A percentile compares a stretch with the other conserved stretches of the same genome.
Evolutionary conservation across 805 yeast genomes (phyloP).

Genomic region (Metschnikowia dekortorum): DNA sequence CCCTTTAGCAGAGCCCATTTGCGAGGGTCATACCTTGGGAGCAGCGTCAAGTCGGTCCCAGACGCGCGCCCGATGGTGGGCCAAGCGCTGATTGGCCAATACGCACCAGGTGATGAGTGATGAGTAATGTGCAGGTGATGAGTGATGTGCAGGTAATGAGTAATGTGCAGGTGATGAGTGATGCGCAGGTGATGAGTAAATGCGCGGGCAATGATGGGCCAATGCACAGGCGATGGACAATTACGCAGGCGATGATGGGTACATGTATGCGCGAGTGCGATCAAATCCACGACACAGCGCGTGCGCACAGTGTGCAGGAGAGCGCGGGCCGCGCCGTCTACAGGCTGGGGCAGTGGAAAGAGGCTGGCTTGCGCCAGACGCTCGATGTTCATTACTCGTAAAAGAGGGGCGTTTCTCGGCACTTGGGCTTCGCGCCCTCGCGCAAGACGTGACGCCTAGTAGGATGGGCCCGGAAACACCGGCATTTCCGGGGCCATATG

Average conservation of each 20-base stretch:
- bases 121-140: too few species aligned
- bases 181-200: too few species aligned
- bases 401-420: not conserved
- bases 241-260: not conserved
- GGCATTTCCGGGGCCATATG: not conserved
- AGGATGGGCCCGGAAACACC: not conserved
- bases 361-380: not conserved
- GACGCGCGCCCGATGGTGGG: too few species aligned
- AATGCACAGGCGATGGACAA: not conserved
- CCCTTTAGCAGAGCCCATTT: not conserved
- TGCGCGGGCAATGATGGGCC: too few species aligned
- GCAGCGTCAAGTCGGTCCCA: not conserved
- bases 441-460: not conserved
- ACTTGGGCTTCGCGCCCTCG: too few species aligned
- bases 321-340: not conserved
- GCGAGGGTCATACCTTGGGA: not conserved
- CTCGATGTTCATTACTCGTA: constrained; percentile 3
- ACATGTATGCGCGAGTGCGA: not conserved
- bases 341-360: not conserved
- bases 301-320: not conserved
- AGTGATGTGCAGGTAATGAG: too few species aligned
- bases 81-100: too few species aligned
- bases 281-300: not conserved
- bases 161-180: too few species aligned
- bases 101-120: too few species aligned